Base-by-base conservation (phyloP, 2,329 filamentous ascomycete species). In the Trichoderma semiorbis region DNA sequence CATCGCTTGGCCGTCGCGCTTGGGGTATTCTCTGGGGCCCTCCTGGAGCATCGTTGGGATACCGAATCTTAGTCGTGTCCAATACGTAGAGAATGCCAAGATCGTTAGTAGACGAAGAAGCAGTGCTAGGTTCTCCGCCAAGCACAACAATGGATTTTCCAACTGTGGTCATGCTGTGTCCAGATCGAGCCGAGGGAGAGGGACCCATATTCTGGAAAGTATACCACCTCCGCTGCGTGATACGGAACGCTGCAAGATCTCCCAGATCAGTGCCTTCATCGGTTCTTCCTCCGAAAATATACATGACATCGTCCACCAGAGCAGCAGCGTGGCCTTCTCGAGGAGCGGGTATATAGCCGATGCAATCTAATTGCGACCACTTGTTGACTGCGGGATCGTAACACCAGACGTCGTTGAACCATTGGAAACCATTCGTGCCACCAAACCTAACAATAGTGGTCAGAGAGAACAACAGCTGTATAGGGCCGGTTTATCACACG, bases 151-250 rank as follows among this genome's bases (percentile, higher is more conserved):
- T 91, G 72, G 95, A 93, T 81, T 97, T 98, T 34, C 93, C 94
- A 74, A 95, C 93, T 2, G 94, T 91, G 2, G 96, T 98, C 96
- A 99, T 98, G 81, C 94, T 98, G 81, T 99, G 96, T 1, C 96
- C 96, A 18, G 95, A 98, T 73, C 96, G 89, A 36, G 96, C 91
- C 3, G 95, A 98, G 0, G 96, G 96, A 1, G 95, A 97, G 3
- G 95, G 95, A 0, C 96, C 96, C 96, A 99, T 99, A 79, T 99
- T 99, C 79, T 99, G 96, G 82, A 99, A 99, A 43, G 96, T 99
- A 81, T 98, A 99, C 96, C 96, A 99, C 72, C 96, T 90, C 75
- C 93, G 91, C 12, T 94, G 94, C 1, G 92, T 90, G 72, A 90
- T 89, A 68, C 87, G 83, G 77, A 90, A 90, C 1, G 96, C 96